A percentile compares a stretch with the other conserved stretches of the same genome.
Conservation (phyloP, 306 rosid species). For the Dalbergia oliveri region DNA sequence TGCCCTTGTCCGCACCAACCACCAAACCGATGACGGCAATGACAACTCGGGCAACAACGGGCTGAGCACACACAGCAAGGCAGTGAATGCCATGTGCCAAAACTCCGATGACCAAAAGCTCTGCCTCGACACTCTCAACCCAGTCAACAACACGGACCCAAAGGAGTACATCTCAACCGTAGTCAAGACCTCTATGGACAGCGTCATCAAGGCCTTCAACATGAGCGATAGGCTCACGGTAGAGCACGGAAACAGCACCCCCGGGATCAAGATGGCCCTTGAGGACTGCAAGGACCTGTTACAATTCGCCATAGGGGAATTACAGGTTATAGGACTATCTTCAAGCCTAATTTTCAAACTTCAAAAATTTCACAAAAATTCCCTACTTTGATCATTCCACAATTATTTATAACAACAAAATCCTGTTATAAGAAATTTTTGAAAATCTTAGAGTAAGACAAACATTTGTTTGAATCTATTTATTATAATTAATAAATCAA, state of each 20-base stretch:
- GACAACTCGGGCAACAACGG: rapidly evolving
- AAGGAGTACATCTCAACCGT: conserved; percentile 55
- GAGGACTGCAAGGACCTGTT: conserved; percentile 74
- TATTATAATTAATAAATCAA: too few species aligned
- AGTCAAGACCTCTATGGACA: conserved; percentile 42
- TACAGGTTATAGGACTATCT: neutral
- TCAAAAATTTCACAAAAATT: too few species aligned
- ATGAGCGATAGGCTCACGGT: conserved; percentile 49
- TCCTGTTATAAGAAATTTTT: too few species aligned
- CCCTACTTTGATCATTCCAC: too few species aligned
- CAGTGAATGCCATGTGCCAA: conserved; percentile 54
- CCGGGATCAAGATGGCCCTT: conserved; percentile 51
- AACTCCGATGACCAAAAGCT: conserved; percentile 44
- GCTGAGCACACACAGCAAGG: conserved; percentile 43
- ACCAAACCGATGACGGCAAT: neutral
- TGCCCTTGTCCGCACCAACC: conserved; percentile 34
- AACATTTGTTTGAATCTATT: too few species aligned
- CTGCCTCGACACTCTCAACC: conserved; percentile 51
- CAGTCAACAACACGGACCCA: conserved; percentile 46
- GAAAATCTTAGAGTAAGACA: too few species aligned
- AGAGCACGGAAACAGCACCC: conserved; percentile 9
- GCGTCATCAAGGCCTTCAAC: conserved; percentile 58
- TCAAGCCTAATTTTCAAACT: too few species aligned
- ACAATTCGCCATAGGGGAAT: conserved; percentile 52
- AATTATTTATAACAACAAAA: too few species aligned